Evolutionary conservation across 495 filamentous ascomycete species (phyloP), one percentile per base, ranked within the genome.

Genomic region (Sordaria brevicollis): DNA sequence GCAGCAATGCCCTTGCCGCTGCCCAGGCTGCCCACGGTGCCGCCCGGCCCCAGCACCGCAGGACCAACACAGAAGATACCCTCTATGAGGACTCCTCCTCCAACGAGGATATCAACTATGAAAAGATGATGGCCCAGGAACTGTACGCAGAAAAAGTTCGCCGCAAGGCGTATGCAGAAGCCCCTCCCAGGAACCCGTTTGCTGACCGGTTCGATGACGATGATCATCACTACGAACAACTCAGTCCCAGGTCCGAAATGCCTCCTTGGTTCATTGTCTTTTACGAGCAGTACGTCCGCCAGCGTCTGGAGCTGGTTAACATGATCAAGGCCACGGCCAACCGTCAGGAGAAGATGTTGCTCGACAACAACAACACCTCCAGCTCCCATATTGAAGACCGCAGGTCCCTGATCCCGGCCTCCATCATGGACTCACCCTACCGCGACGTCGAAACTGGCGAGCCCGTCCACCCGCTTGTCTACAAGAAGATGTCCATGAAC

Each of bases 221-320:
- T 62, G 49, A 3, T 62, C 25, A 31, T 62, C n/a, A n/a, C n/a
- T 62, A 17, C 33, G 49, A 62, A 62, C 49, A 62, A 62, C 67
- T 81, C 11, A 70, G 36, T 15, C 70, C 73, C 11, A 74, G 69
- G 25, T 84, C 83, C 36, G 83, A 85, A 69, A 86, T 86, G 84
- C 84, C 84, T 3, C 76, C 84, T 1, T 86, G 84, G 84, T 86
- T 86, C 74, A 75, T 85, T 71, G 82, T 83, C 57, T 86, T 86
- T 71, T 86, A 85, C 75, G 83, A 85, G 78, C 82, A 85, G 62
- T 86, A 86, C 65, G 79, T 85, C 34, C 82, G 81, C 66, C 83
- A 86, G 71, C 78, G 83, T 17, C 79, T 85, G 67, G 83, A 85
- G 73, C 78, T 86, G 76, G 66, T 85, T 41, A 78, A 78, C 71